These are phyloP conservation scores for Salix caprea DNA, from an alignment of 345 rosid species.

Conservation along the genomic window DNA sequence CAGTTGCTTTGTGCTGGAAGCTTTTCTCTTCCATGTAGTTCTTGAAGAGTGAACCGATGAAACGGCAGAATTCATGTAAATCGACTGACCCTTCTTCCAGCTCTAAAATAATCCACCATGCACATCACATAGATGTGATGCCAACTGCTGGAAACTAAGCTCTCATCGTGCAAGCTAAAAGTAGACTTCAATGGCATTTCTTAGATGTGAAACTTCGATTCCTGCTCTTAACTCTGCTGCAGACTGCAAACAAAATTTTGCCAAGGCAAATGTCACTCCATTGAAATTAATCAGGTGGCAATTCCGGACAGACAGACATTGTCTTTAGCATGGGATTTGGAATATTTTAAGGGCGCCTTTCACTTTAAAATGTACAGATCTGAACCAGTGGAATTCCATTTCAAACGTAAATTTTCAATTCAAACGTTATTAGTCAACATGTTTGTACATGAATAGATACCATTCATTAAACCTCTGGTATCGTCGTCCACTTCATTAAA, in stretches of 20 bases:
- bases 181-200: not conserved
- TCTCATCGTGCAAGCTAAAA: not conserved
- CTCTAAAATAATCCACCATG: not conserved
- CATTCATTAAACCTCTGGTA: constrained; percentile 4
- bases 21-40: not conserved
- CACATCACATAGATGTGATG: not conserved
- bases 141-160: not conserved
- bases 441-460: not conserved
- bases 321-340: too few species aligned
- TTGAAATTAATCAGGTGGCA: not conserved
- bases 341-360: too few species aligned
- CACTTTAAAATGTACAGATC: not conserved
- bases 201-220: not conserved
- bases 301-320: not conserved
- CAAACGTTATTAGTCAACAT: not conserved
- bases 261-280: not conserved
- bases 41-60: not conserved
- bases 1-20: not conserved
- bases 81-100: not conserved
- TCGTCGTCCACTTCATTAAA: constrained; percentile 2
- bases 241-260: not conserved
- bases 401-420: not conserved
- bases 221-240: not conserved
- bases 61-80: not conserved
- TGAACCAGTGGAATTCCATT: not conserved